These are phyloP conservation scores for Pichia membranifaciens DNA, from an alignment of 805 yeast genomes.

Conservation along the genomic window DNA sequence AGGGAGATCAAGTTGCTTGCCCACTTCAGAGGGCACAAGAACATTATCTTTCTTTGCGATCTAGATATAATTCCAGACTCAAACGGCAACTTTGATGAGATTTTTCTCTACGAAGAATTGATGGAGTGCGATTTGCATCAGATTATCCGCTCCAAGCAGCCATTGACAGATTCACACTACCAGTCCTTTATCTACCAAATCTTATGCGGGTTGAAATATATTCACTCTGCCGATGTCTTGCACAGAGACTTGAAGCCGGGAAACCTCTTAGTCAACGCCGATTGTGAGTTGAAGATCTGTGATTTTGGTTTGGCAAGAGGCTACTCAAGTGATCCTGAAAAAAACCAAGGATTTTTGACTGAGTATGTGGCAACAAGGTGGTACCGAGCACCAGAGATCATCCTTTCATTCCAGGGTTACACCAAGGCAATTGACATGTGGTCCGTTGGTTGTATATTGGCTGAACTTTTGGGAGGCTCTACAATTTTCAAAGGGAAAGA, in stretches of 20 bases:
- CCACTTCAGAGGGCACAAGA: slow-evolving; percentile 94
- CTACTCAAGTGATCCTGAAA: slow-evolving; percentile 72
- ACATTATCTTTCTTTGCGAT: slow-evolving; percentile 92
- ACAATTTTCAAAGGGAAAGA: slow-evolving; percentile 95
- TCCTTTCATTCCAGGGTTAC: slow-evolving; percentile 89
- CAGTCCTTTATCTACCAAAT: slow-evolving; percentile 91
- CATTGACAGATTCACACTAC: slow-evolving; percentile 89
- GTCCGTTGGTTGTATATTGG: slow-evolving; percentile 97
- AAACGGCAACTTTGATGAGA: slow-evolving; percentile 73
- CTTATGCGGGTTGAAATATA: slow-evolving; percentile 86
- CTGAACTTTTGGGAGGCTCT: slow-evolving; percentile 84
- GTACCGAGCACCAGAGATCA: slow-evolving; percentile 98
- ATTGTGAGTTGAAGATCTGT: slow-evolving; percentile 92
- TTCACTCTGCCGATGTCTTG: slow-evolving; percentile 91
- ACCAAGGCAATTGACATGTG: slow-evolving; percentile 96
- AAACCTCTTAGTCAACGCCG: slow-evolving; percentile 86
- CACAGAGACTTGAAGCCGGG: slow-evolving; percentile 96
- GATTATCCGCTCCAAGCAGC: slow-evolving; percentile 89
- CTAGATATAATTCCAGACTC: slow-evolving; percentile 80
- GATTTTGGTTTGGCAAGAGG: slow-evolving; percentile 97
- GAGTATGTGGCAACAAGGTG: slow-evolving; percentile 98
- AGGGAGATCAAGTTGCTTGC: slow-evolving; percentile 85
- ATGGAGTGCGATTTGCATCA: slow-evolving; percentile 99
- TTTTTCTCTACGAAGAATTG: slow-evolving; percentile 89
- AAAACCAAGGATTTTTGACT: slow-evolving; percentile 88